Evolutionary conservation across 2,329 filamentous ascomycete species (phyloP).

Genomic region (Beauveria bassiana): DNA sequence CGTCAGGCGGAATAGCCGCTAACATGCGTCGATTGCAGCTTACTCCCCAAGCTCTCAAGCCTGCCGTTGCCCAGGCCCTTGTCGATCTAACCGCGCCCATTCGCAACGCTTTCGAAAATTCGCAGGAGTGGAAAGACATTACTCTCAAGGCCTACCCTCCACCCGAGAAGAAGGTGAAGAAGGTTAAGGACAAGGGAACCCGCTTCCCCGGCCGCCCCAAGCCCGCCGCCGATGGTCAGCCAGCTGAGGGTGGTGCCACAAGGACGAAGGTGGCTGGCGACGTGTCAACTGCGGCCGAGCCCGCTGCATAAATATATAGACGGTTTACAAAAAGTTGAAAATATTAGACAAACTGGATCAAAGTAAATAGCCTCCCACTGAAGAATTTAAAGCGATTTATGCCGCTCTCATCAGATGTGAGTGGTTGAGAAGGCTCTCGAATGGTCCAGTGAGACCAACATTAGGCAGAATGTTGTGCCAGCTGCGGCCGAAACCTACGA

Average conservation of each 20-base stretch:
- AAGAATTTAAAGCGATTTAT: background rate
- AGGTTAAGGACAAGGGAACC: constrained; percentile 68
- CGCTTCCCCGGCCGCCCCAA: constrained; percentile 44
- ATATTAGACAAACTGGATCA: background rate
- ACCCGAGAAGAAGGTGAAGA: constrained; percentile 62
- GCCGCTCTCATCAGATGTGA: background rate
- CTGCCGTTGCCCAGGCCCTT: constrained; percentile 69
- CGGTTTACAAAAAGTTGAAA: background rate
- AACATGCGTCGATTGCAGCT: constrained; percentile 31
- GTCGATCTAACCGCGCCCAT: constrained; percentile 71
- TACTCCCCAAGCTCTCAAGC: constrained; percentile 80
- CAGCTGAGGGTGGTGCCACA: background rate
- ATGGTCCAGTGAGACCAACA: background rate
- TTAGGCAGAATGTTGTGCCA: background rate
- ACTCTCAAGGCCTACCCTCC: constrained; percentile 76
- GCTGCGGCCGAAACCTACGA: background rate
- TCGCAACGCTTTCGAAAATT: constrained; percentile 61
- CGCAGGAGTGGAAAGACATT: constrained; percentile 65
- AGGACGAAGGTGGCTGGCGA: background rate
- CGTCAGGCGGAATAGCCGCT: background rate
- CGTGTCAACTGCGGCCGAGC: background rate
- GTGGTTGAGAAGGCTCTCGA: background rate
- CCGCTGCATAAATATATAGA: background rate
- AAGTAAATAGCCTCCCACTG: background rate
- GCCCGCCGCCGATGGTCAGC: background rate